Percentiles rank a stretch among this genome's conserved stretches.
Evolutionary conservation across 1,139 yeast species (phyloP).

Genomic region (Debaryomyces subglobosus): DNA sequence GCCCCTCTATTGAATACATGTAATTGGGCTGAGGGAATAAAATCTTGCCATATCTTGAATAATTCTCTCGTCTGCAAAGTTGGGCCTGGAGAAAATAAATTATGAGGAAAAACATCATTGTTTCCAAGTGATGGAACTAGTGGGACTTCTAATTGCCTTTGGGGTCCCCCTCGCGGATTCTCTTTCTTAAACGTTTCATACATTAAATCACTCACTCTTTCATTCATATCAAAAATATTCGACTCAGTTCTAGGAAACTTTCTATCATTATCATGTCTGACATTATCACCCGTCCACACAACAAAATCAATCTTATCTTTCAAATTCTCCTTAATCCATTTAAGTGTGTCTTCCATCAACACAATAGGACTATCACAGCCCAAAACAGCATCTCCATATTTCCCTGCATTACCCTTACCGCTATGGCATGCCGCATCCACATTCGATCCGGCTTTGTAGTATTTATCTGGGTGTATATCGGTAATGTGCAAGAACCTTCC

Average conservation of each 20-base stretch:
- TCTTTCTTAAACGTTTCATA: slow-evolving; percentile 50
- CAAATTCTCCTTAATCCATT: slow-evolving; percentile 65
- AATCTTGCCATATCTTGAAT: slow-evolving; percentile 70
- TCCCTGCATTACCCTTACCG: slow-evolving; percentile 57
- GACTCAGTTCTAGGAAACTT: slow-evolving; percentile 68
- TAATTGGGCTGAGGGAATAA: slow-evolving; percentile 76
- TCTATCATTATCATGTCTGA: slow-evolving; percentile 84
- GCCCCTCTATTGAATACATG: slow-evolving; percentile 77
- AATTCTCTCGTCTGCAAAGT: slow-evolving; percentile 80
- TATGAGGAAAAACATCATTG: slow-evolving; percentile 89
- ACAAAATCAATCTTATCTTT: slow-evolving; percentile 81
- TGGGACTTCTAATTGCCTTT: slow-evolving; percentile 51
- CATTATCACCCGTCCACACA: slow-evolving; percentile 90
- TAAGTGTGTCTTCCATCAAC: slow-evolving; percentile 63
- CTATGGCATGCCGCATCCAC: slow-evolving; percentile 61
- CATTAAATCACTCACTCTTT: slow-evolving; percentile 57
- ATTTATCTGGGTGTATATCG: slow-evolving; percentile 85
- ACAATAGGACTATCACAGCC: slow-evolving; percentile 75
- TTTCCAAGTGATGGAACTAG: slow-evolving; percentile 77
- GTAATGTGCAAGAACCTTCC: slow-evolving; percentile 86
- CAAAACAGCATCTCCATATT: slow-evolving; percentile 70
- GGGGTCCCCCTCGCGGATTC: slow-evolving; percentile 34
- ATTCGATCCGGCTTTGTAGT: slow-evolving; percentile 56
- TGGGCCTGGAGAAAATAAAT: slow-evolving; percentile 81
- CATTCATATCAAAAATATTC: slow-evolving; percentile 71